phyloP scores from a whole-genome alignment of 2,329 filamentous ascomycete species.

The Passalora sequoiae region DNA sequence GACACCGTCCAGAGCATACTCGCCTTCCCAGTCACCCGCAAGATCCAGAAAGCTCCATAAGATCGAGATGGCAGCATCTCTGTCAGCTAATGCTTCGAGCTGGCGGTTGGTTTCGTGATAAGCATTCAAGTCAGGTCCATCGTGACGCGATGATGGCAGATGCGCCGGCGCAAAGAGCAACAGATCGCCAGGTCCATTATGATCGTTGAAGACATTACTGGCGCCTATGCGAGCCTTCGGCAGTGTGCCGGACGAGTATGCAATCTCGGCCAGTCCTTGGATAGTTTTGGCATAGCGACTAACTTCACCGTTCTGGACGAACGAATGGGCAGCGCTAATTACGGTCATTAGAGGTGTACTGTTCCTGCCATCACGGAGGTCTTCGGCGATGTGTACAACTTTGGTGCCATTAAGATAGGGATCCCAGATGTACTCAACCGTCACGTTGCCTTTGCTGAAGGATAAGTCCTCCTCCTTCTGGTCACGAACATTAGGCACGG shows the following conservation, averaged over 20 bases:
- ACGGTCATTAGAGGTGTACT: slow-evolving; percentile 44
- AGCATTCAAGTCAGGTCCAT: slow-evolving; percentile 33
- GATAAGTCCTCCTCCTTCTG: slow-evolving; percentile 38
- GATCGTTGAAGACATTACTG: slow-evolving; percentile 9
- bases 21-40: slow-evolving; percentile 39
- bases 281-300: slow-evolving; percentile 45
- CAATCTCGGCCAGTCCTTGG: slow-evolving; percentile 38
- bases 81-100: slow-evolving; percentile 40
- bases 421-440: slow-evolving; percentile 57
- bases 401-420: slow-evolving; percentile 54
- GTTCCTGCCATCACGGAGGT: slow-evolving; percentile 31
- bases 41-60: slow-evolving; percentile 51
- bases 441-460: slow-evolving; percentile 44
- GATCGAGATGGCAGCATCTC: slow-evolving; percentile 31
- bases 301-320: slow-evolving; percentile 47
- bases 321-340: slow-evolving; percentile 53
- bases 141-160: slow-evolving; percentile 41
- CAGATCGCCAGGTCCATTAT: slow-evolving; percentile 27
- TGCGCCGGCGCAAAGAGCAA: slow-evolving; percentile 45
- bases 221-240: slow-evolving; percentile 13
- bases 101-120: slow-evolving; percentile 50
- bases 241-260: slow-evolving; percentile 7
- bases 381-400: slow-evolving; percentile 40
- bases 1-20: slow-evolving; percentile 37
- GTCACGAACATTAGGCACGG: slow-evolving; percentile 32